Evolutionary conservation across 257 asterid species (phyloP).

Genomic region (Primulina eburnea): DNA sequence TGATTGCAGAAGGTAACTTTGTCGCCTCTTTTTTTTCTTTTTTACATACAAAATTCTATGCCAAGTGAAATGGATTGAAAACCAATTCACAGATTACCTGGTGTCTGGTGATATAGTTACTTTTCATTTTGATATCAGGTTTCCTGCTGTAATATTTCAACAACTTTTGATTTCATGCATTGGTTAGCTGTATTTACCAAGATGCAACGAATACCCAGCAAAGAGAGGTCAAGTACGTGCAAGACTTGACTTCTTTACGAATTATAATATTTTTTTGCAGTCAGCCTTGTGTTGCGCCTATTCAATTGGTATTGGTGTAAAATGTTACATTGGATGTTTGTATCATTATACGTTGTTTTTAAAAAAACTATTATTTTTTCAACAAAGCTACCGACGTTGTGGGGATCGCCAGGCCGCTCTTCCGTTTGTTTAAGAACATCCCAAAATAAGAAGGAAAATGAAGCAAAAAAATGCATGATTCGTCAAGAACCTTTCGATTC

Average conservation of each 20-base stretch:
- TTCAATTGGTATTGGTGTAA: too few relatives aligned
- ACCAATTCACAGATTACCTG: not conserved
- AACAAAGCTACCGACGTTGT: too few relatives aligned
- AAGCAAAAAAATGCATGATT: too few relatives aligned
- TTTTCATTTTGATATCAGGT: constrained; percentile 10
- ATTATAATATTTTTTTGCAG: not conserved
- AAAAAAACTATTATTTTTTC: too few relatives aligned
- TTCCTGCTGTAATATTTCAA: not conserved
- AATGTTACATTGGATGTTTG: too few relatives aligned
- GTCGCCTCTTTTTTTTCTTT: not conserved
- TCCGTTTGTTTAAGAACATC: too few relatives aligned
- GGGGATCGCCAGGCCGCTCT: too few relatives aligned
- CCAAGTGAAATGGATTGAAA: constrained; percentile 1
- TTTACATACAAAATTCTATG: not conserved
- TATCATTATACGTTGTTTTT: too few relatives aligned
- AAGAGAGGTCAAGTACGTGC: not conserved
- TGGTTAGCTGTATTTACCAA: too few relatives aligned
- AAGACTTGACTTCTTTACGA: not conserved
- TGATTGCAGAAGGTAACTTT: constrained; percentile 37
- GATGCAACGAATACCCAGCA: not conserved
- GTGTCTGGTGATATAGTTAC: not conserved
- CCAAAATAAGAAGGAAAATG: too few relatives aligned
- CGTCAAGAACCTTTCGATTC: too few relatives aligned
- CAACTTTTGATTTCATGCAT: not conserved
- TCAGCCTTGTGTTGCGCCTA: too few relatives aligned